Base-by-base conservation (phyloP, 1,284 basidiomycete genomes). In the Leccinum fallax region DNA sequence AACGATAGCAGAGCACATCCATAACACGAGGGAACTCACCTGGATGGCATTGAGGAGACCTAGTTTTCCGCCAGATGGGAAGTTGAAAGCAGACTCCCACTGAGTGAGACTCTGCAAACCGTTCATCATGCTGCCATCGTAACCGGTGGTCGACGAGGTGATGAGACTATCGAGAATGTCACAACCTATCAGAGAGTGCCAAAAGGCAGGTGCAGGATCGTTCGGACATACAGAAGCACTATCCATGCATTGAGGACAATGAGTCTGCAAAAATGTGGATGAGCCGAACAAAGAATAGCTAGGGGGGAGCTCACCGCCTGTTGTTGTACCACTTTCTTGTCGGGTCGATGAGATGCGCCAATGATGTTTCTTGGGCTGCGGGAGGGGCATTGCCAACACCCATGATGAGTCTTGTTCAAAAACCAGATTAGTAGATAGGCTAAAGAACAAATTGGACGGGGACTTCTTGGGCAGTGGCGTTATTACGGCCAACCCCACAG, bases 41-140 rank as follows among this genome's bases (percentile, higher is more conserved):
- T 93, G 90, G 62, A 92, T 90, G 61, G 89, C 90, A 68, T 90
- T 92, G 58, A 92, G 80, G 28, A 93, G 75, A 73, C 90, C 90
- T 19, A 92, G 78, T 60, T 78, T 86, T 8, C 81, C 78, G 43
- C 82, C 81, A 6, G 77, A 75, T 1, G 89, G 89, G 34, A 78
- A 58, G 62, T 80, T 68, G 74, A 90, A 91, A 71, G 84, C 86
- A 4, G 65, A 59, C 52, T 80, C 74, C 89, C 89, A 92, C 63
- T 86, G 84, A 21, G 73, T 65, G 64, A 90, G 79, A 56, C 85
- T 85, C 71, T 91, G 89, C 48, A 92, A 79, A 69, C 87, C 87
- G 71, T 90, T 91, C 88, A 90, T 89, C 83, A 90, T 85, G 74
- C 82, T 85, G 63, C 87, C 88, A 74, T 92, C 90, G 71, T 87